Evolutionary conservation across 163 green algal genomes (phyloP), one percentile per base, ranked within the genome.

Genomic region (Chlamydomonas reinhardtii): DNA sequence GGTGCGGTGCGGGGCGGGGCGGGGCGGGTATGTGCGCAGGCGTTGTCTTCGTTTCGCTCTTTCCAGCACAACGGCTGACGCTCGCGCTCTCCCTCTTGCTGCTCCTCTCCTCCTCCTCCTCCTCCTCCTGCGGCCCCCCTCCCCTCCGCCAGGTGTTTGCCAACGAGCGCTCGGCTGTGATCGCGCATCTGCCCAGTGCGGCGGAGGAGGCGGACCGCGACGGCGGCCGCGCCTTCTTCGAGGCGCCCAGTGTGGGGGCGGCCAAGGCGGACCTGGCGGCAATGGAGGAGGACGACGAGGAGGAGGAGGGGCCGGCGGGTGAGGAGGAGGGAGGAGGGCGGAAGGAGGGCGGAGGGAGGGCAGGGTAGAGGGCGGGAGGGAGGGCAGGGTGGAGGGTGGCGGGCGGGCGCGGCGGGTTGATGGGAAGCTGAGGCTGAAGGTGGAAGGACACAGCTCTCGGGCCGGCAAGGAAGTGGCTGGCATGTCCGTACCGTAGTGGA

Each of bases 131-230:
- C 20, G 15, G 9, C 59, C 17, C 59, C 17, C 25, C 1, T 31
- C 17, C 22, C 17, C 59, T 66, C 59, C 20, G 20, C 4, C 48
- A 90, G 89, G 94, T 97, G 61, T 97, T 96, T 92, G 89, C 90
- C 32, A 85, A 91, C 48, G 92, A 98, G 90, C 68, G 86, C 37
- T 94, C 66, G 29, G 92, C 94, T 0, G 91, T 98, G 56, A 94
- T 99, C 39, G 94, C 90, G 20, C 91, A 91, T 15, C 90, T 98
- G 73, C 92, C 92, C 15, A 90, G 88, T 6, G 68, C 96, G 89
- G 91, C 94, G 31, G 94, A 94, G 39, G 77, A 32, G n/a, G 68
- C 37, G 35, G 62, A n/a, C 2, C 69, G 32, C 16, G 35, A 31
- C 48, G 72, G 54, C 32, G 87, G 39, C 9, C 62, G 19, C 22